Percentiles rank a stretch among this genome's conserved stretches.
Evolutionary conservation across 2,329 filamentous ascomycete genomes (phyloP).

Genomic region (Epichloe amarillans): DNA sequence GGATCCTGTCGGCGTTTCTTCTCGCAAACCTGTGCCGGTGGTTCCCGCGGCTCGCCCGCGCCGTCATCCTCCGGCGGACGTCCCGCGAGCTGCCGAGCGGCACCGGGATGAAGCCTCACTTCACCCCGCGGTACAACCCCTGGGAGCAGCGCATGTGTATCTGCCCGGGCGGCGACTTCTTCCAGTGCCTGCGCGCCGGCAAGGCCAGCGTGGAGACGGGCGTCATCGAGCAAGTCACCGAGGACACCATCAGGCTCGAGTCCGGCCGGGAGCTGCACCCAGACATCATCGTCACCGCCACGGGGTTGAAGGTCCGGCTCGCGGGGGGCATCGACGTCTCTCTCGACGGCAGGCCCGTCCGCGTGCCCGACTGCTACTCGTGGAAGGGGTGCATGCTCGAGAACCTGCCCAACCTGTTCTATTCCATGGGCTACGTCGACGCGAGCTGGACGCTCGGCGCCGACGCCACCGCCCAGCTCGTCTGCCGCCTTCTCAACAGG

Average conservation of each 20-base stretch:
- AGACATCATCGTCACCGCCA: conserved; percentile 54
- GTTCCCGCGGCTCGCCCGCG: conserved; percentile 37
- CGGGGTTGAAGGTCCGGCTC: conserved; percentile 45
- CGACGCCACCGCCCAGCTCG: conserved; percentile 13
- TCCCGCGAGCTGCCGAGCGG: conserved; percentile 34
- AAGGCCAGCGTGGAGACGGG: conserved; percentile 33
- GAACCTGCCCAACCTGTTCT: conserved; percentile 44
- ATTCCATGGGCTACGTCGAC: conserved; percentile 50
- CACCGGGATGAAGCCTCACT: conserved; percentile 42
- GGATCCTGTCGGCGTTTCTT: conserved; percentile 35
- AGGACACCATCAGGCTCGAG: conserved; percentile 27
- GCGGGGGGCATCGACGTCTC: conserved; percentile 36
- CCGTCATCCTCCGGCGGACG: conserved; percentile 31
- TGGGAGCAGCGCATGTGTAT: conserved; percentile 66
- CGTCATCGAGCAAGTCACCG: conserved; percentile 32
- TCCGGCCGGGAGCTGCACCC: conserved; percentile 36
- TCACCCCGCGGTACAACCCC: conserved; percentile 46
- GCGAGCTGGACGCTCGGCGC: conserved; percentile 51
- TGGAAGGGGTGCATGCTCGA: conserved; percentile 52
- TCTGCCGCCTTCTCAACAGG: conserved; percentile 1
- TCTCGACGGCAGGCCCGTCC: conserved; percentile 36
- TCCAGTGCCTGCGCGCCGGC: conserved; percentile 24
- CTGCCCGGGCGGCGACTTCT: conserved; percentile 39
- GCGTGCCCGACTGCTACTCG: conserved; percentile 33
- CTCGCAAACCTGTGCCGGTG: conserved; percentile 12